Evolutionary conservation across 192 early-diverging fungal species (phyloP).

Genomic region (Coemansia sp.): DNA sequence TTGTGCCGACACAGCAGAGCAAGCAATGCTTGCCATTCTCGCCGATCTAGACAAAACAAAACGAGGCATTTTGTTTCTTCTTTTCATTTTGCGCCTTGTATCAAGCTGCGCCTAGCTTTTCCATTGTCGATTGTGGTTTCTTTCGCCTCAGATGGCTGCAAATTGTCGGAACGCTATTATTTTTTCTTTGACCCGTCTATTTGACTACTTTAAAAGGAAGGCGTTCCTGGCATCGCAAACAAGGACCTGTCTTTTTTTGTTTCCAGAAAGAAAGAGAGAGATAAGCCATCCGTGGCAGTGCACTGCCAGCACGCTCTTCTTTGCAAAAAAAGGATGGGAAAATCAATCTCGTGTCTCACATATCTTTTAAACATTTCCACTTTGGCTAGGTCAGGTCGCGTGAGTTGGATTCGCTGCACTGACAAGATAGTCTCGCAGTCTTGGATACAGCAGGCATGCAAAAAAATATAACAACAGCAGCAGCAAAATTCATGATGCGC

Average conservation of each 20-base stretch:
- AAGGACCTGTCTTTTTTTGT: neutral
- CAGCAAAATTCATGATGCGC: no score
- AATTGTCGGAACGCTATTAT: neutral
- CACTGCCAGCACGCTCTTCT: neutral
- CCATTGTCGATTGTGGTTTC: neutral
- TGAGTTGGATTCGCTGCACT: neutral
- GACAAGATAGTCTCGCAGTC: no score
- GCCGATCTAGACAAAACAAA: neutral
- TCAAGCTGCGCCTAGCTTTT: neutral
- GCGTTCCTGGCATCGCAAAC: neutral
- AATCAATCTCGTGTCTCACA: neutral
- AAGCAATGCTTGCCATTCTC: neutral
- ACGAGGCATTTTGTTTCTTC: neutral
- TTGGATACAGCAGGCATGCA: no score
- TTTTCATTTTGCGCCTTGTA: neutral
- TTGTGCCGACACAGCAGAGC: neutral
- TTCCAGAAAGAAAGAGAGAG: neutral
- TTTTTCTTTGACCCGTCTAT: neutral
- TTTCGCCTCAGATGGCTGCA: constrained; percentile 1
- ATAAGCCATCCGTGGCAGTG: constrained; percentile 4
- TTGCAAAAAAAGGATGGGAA: neutral
- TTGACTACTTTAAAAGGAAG: neutral
- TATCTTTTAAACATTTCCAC: no score
- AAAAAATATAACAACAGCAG: no score
- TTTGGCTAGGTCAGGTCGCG: no score